phyloP scores from a whole-genome alignment of 2,329 filamentous ascomycete genomes.

The Emydomyces testavorans region DNA sequence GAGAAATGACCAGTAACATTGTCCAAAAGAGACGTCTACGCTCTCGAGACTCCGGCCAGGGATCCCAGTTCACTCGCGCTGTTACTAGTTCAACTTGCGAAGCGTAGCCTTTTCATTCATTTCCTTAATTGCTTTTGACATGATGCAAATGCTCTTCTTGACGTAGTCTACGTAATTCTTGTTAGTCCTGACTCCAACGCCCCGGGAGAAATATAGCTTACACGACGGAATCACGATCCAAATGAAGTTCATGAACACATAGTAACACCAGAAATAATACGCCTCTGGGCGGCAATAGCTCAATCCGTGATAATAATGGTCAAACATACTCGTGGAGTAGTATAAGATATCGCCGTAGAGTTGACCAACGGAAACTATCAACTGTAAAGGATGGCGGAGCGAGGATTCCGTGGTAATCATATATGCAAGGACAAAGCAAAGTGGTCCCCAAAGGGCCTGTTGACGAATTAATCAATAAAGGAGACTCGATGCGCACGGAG shows the following conservation, averaged over 20 bases:
- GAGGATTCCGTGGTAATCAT: slow-evolving; percentile 45
- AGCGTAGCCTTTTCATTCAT: slow-evolving; percentile 17
- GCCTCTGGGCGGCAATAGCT: slow-evolving; percentile 51
- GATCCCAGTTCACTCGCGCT: not conserved
- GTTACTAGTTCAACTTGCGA: slow-evolving; percentile 19
- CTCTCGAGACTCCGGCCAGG: not conserved
- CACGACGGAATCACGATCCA: slow-evolving; percentile 52
- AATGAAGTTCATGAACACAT: slow-evolving; percentile 54
- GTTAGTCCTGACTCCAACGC: not conserved
- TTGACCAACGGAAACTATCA: slow-evolving; percentile 51
- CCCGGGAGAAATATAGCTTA: slow-evolving; percentile 26
- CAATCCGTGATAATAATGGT: slow-evolving; percentile 44
- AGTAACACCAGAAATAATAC: slow-evolving; percentile 57
- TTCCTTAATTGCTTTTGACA: slow-evolving; percentile 24
- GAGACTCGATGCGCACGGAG: not conserved
- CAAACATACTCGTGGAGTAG: slow-evolving; percentile 52
- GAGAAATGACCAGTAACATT: not conserved
- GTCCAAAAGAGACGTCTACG: not conserved
- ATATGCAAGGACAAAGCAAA: slow-evolving; percentile 47
- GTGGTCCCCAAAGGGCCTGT: slow-evolving; percentile 50
- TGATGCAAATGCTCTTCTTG: slow-evolving; percentile 23
- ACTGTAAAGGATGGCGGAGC: slow-evolving; percentile 48
- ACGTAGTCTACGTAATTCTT: slow-evolving; percentile 23
- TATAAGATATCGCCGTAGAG: slow-evolving; percentile 55
- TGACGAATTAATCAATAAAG: slow-evolving; percentile 3